Evolutionary conservation across 306 rosid genomes (phyloP).

Genomic region (Rosa chinensis): DNA sequence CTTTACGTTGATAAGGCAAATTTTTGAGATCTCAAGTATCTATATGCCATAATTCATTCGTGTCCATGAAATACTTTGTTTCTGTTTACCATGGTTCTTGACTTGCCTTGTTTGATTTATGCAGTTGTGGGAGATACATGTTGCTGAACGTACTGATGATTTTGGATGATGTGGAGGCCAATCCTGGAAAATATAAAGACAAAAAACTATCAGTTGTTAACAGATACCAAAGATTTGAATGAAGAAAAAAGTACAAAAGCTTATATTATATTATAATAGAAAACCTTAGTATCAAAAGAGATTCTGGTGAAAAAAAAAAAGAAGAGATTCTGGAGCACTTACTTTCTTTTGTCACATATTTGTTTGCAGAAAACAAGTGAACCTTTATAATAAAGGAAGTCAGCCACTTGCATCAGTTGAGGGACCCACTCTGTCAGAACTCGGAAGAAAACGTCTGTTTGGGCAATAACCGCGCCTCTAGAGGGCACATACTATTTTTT

Average conservation of each 20-base stretch:
- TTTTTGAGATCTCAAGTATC: no score
- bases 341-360: slow-evolving; percentile 28
- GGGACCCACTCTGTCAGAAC: no score
- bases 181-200: slow-evolving; percentile 79
- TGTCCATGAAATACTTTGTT: no score
- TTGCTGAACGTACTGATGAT: slow-evolving; percentile 75
- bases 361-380: slow-evolving; percentile 65
- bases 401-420: no score
- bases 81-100: slow-evolving; percentile 23
- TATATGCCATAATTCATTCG: no score
- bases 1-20: no score
- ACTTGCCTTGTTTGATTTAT: not conserved
- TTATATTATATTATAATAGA: slow-evolving; percentile 36
- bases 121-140: slow-evolving; percentile 96
- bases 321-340: slow-evolving; percentile 14
- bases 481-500: no score
- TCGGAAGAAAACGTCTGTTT: no score
- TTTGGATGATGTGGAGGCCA: slow-evolving; percentile 66
- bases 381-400: no score
- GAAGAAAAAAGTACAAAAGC: slow-evolving; percentile 78
- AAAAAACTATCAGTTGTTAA: slow-evolving; percentile 66
- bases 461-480: no score
- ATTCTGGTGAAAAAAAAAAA: slow-evolving; percentile 46
- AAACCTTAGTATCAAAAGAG: slow-evolving; percentile 51
- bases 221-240: slow-evolving; percentile 67